A percentile compares a stretch with the other conserved stretches of the same genome.
Evolutionary conservation across 768 basidiomycete species (phyloP).

Genomic region (Hericium coralloides): DNA sequence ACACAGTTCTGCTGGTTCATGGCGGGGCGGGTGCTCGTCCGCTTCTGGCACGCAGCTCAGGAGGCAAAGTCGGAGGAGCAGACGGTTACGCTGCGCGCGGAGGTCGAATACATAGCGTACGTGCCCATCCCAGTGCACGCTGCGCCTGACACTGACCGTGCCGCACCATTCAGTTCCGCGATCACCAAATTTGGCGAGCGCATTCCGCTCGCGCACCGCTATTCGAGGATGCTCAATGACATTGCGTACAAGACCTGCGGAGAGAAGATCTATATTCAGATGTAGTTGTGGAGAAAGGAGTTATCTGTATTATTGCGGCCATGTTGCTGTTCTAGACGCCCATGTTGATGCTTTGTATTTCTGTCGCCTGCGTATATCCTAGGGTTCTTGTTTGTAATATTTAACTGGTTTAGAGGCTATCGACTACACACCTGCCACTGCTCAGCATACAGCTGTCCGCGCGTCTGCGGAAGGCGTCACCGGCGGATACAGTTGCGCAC

Average conservation of each 20-base stretch:
- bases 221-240: constrained; percentile 48
- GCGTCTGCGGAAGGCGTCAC: too few species aligned
- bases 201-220: constrained; percentile 56
- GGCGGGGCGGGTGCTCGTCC: constrained; percentile 54
- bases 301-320: too few species aligned
- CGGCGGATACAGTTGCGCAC: too few species aligned
- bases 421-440: too few species aligned
- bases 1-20: constrained; percentile 61
- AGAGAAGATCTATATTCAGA: background rate
- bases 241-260: constrained; percentile 18
- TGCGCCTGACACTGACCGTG: too few species aligned
- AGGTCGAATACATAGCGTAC: constrained; percentile 63
- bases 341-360: too few species aligned
- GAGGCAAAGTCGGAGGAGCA: constrained; percentile 49
- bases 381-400: too few species aligned
- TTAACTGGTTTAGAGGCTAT: too few species aligned
- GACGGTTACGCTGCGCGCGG: constrained; percentile 46
- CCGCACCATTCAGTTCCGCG: constrained; percentile 33
- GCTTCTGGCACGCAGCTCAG: constrained; percentile 57
- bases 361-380: too few species aligned
- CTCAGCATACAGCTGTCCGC: too few species aligned
- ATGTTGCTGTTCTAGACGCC: too few species aligned
- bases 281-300: too few species aligned
- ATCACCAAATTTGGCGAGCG: constrained; percentile 56
- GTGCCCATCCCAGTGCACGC: constrained; percentile 14